A percentile compares a stretch with the other conserved stretches of the same genome.
Conservation (phyloP, 169 alveolate species). For the Prorocentrum cordatum region DNA sequence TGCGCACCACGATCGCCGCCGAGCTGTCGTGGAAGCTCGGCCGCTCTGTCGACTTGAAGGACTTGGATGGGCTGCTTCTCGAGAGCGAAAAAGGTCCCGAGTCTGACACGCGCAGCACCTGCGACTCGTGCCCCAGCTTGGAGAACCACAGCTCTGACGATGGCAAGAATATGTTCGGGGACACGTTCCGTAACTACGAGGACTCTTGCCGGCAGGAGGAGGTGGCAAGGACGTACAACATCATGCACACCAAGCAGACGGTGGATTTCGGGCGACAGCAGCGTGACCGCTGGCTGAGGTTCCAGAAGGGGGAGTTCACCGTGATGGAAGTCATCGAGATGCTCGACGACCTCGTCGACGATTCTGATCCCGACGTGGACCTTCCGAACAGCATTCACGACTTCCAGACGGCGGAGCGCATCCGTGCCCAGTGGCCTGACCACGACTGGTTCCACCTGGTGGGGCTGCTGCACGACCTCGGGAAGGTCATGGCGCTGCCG, state of each 20-base stretch:
- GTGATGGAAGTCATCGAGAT: constrained; percentile 28
- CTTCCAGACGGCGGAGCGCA: constrained; percentile 72
- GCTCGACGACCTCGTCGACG: constrained; percentile 66
- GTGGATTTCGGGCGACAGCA: not conserved
- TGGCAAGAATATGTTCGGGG: not conserved
- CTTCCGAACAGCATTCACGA: constrained; percentile 70
- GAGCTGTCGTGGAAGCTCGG: constrained; percentile 51
- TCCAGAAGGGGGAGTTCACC: not conserved
- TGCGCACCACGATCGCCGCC: constrained; percentile 56
- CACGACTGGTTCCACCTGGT: constrained; percentile 61
- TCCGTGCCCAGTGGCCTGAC: constrained; percentile 65
- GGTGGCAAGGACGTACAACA: not conserved
- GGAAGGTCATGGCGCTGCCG: constrained; percentile 65
- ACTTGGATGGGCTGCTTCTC: no score
- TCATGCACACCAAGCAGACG: not conserved
- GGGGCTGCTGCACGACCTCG: constrained; percentile 7
- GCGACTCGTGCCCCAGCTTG: no score
- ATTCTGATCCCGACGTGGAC: constrained; percentile 70
- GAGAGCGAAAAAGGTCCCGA: no score
- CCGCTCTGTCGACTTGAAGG: not conserved
- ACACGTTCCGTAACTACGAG: constrained; percentile 3
- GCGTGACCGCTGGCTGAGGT: not conserved
- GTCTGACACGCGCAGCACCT: no score
- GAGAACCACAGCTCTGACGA: no score
- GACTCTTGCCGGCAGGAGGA: not conserved